Evolutionary conservation across 2,329 filamentous ascomycete species (phyloP).

Genomic region (Pestalotiopsis fici): DNA sequence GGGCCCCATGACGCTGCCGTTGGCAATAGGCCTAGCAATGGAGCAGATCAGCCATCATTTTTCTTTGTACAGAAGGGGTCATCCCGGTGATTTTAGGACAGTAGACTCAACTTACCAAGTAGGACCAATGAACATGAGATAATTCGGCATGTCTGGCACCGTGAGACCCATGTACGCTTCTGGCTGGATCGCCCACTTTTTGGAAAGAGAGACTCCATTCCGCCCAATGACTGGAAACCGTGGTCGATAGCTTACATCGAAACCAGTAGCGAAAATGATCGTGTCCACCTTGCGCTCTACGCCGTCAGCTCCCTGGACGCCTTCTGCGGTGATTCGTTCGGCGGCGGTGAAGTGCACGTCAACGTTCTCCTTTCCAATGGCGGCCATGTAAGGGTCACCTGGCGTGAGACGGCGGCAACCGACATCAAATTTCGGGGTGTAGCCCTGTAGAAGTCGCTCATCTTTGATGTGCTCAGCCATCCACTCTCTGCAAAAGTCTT

Average conservation of each 20-base stretch:
- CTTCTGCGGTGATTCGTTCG: not conserved
- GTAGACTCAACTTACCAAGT: not conserved
- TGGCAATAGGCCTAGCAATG: not conserved
- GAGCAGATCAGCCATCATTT: not conserved
- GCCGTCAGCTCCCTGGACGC: not conserved
- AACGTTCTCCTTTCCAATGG: not conserved
- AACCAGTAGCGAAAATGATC: not conserved
- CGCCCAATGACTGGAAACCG: not conserved
- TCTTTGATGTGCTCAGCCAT: not conserved
- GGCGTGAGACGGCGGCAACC: not conserved
- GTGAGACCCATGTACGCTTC: not conserved
- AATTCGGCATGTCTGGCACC: not conserved
- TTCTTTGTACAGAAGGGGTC: not conserved
- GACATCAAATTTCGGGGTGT: not conserved
- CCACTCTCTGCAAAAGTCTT: not conserved
- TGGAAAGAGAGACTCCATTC: not conserved
- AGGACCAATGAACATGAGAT: not conserved
- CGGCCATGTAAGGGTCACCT: not conserved
- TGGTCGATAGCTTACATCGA: not conserved
- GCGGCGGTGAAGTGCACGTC: not conserved
- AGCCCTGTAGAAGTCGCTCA: not conserved
- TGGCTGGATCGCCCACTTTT: not conserved
- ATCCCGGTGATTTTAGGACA: not conserved
- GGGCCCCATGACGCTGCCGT: not conserved
- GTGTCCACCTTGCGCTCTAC: not conserved